These are phyloP conservation scores for Bothriochloa decipiens DNA, from an alignment of 176 grass and related monocot genomes.

Conservation along the genomic window DNA sequence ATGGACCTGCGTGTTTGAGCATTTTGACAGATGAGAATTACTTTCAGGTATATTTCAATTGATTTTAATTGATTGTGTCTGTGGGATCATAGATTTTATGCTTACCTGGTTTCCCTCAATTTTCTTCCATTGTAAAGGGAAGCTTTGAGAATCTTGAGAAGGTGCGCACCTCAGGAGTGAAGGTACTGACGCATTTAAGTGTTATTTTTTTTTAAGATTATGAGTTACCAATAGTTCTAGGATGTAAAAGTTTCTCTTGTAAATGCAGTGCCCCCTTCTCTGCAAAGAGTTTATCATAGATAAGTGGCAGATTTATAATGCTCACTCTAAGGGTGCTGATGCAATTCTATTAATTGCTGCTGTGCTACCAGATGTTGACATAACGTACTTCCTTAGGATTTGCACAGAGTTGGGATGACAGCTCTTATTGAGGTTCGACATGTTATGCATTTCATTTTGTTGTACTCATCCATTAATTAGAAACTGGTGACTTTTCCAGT, in stretches of 20 bases:
- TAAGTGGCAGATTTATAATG: constrained; percentile 89
- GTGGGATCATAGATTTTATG: neutral
- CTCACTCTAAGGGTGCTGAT: constrained; percentile 81
- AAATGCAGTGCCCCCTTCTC: constrained; percentile 93
- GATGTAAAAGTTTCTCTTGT: constrained; percentile 15
- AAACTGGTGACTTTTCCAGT: neutral
- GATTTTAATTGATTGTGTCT: neutral
- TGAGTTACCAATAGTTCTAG: constrained; percentile 16
- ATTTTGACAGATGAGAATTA: constrained; percentile 76
- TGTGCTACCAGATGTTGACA: constrained; percentile 77
- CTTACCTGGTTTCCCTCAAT: neutral
- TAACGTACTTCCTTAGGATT: constrained; percentile 65
- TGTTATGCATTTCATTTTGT: neutral
- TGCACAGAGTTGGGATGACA: constrained; percentile 80
- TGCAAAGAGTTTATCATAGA: constrained; percentile 99
- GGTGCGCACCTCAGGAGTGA: constrained; percentile 76
- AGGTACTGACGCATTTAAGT: constrained; percentile 54
- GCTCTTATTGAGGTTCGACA: constrained; percentile 80
- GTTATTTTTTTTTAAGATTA: constrained; percentile 13
- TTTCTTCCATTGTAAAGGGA: constrained; percentile 53
- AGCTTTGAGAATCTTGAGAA: constrained; percentile 91
- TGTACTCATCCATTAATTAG: neutral
- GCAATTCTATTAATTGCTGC: constrained; percentile 91
- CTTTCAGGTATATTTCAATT: constrained; percentile 60
- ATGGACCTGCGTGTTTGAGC: constrained; percentile 80